Conservation (phyloP, 306 rosid species). For the Phaseolus lunatus region DNA sequence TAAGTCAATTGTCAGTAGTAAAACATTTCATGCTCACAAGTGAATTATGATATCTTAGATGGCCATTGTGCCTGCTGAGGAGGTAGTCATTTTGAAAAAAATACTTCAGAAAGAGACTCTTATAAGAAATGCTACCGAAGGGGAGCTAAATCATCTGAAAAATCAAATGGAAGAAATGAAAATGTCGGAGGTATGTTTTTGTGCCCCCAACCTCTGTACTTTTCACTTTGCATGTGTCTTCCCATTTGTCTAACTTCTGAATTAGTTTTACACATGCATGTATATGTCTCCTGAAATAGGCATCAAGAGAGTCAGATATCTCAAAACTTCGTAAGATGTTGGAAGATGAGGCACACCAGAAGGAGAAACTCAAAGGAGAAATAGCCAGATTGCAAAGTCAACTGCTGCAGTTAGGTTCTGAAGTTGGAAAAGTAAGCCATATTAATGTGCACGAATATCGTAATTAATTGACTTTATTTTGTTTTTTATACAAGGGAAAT, state of each 20-base stretch:
- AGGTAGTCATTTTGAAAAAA: conserved; percentile 64
- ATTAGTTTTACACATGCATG: conserved; percentile 39
- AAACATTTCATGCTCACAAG: conserved; percentile 29
- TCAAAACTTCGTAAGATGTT: conserved; percentile 64
- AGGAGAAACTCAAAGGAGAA: conserved; percentile 78
- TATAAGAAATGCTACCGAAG: conserved; percentile 71
- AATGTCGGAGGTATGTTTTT: conserved; percentile 70
- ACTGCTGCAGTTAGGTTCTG: conserved; percentile 73
- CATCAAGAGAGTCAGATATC: conserved; percentile 66
- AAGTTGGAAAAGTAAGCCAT: conserved; percentile 69
- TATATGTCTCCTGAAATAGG: conserved; percentile 53
- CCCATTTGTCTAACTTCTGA: conserved; percentile 14
- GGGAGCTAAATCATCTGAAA: conserved; percentile 68
- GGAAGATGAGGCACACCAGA: conserved; percentile 65
- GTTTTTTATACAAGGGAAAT: conserved; percentile 14
- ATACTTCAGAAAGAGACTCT: conserved; percentile 66
- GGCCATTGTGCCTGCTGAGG: conserved; percentile 53
- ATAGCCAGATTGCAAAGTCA: conserved; percentile 75
- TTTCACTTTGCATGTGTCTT: conserved; percentile 3
- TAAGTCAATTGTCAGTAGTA: conserved; percentile 3
- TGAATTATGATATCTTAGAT: conserved; percentile 35
- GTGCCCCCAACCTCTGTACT: conserved; percentile 27
- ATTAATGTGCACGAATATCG: neutral
- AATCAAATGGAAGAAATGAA: conserved; percentile 68
- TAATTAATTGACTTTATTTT: conserved; percentile 16